Percentiles rank a stretch among this genome's conserved stretches.
These are phyloP conservation scores for Tanacetum coccineum DNA, from an alignment of 129 eudicot genomes.

Conservation along the genomic window DNA sequence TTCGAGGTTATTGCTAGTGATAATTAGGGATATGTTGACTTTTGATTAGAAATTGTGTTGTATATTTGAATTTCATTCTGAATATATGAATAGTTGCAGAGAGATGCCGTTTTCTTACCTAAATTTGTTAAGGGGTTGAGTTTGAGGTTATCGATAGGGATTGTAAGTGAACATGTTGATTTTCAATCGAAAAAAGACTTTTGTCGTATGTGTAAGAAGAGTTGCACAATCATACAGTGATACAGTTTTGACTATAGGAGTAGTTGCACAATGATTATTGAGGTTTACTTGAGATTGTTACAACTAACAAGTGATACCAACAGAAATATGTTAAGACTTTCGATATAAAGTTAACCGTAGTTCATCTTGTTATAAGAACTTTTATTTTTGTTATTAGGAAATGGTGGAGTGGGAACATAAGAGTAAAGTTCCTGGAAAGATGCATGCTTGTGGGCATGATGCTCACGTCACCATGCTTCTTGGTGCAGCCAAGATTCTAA, in stretches of 20 bases:
- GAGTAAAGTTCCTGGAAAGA: conserved; percentile 83
- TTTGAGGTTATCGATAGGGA: not conserved
- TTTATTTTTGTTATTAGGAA: conserved; percentile 50
- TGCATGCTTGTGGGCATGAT: conserved; percentile 99
- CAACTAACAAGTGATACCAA: not conserved
- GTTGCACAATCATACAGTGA: not conserved
- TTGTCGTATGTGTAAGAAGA: conserved; percentile 3
- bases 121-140: not conserved
- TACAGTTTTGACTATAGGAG: too few relatives aligned
- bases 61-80: not conserved
- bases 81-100: not conserved
- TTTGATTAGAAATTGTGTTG: not conserved
- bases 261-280: too few relatives aligned
- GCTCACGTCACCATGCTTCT: conserved; percentile 99
- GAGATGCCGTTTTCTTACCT: not conserved
- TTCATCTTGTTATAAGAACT: conserved; percentile 15
- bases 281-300: not conserved
- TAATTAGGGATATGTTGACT: conserved; percentile 1
- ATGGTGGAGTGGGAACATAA: conserved; percentile 98
- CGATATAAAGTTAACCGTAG: conserved; percentile 1
- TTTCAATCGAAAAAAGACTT: not conserved
- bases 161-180: not conserved
- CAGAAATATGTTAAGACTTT: not conserved
- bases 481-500: conserved; percentile 98
- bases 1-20: not conserved